These are phyloP conservation scores for Adansonia grandidieri DNA, from an alignment of 441 rosid genomes.

Conservation along the genomic window DNA sequence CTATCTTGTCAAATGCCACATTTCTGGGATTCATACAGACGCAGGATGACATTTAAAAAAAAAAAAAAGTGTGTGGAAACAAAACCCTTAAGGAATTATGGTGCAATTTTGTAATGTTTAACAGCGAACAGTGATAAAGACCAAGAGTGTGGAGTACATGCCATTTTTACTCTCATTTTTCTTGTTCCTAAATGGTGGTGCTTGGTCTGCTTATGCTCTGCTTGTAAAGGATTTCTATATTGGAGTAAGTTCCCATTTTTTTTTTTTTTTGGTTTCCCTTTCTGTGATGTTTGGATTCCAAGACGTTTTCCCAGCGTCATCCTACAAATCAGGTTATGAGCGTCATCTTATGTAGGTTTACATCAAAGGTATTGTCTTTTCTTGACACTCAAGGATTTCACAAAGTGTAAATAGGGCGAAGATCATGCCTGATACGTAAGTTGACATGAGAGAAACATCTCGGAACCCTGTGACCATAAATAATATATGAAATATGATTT, in stretches of 20 bases:
- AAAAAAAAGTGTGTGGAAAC: neutral
- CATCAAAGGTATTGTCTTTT: too few species aligned
- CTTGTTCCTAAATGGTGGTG: conserved; percentile 53
- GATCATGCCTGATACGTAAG: too few species aligned
- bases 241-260: conserved; percentile 41
- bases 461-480: too few species aligned
- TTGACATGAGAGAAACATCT: too few species aligned
- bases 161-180: conserved; percentile 61
- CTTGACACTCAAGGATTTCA: too few species aligned
- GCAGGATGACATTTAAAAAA: neutral
- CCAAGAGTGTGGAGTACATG: conserved; percentile 62
- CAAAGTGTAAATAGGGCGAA: too few species aligned
- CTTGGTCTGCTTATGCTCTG: conserved; percentile 53
- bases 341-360: too few species aligned
- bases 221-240: conserved; percentile 54
- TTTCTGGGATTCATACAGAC: neutral
- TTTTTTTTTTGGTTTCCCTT: neutral
- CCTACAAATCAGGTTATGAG: too few species aligned
- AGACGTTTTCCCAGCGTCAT: too few species aligned
- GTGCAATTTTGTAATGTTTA: neutral
- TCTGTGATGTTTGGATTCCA: too few species aligned
- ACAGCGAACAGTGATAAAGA: conserved; percentile 52
- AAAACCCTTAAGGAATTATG: too few species aligned
- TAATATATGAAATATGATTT: too few species aligned
- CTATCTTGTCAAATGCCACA: neutral